phyloP scores from a whole-genome alignment of 1,139 yeast species.

The Diutina scorzettiae region DNA sequence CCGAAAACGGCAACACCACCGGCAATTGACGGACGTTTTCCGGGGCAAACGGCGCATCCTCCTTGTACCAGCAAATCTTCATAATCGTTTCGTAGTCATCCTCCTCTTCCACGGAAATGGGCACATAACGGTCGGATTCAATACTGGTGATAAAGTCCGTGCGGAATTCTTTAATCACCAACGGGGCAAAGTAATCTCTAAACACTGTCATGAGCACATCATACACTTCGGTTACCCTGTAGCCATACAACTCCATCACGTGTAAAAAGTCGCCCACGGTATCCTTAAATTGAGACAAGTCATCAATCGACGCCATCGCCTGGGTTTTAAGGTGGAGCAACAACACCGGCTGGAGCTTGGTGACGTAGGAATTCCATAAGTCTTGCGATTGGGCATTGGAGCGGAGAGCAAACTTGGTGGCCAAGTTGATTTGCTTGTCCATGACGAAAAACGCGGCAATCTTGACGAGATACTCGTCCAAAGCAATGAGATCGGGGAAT shows the following conservation, averaged over 20 bases:
- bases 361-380: conserved; percentile 62
- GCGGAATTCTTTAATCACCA: conserved; percentile 45
- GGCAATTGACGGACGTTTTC: conserved; percentile 36
- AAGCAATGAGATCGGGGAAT: conserved; percentile 17
- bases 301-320: conserved; percentile 14
- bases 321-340: conserved; percentile 16
- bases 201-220: conserved; percentile 50
- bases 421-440: conserved; percentile 53
- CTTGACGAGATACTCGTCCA: conserved; percentile 47
- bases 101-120: conserved; percentile 53
- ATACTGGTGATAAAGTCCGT: conserved; percentile 50
- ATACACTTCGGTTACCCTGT: conserved; percentile 49
- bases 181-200: conserved; percentile 44
- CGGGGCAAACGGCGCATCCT: conserved; percentile 35
- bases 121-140: conserved; percentile 81
- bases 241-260: conserved; percentile 62
- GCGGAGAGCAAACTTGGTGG: conserved; percentile 44
- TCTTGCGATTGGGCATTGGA: conserved; percentile 53
- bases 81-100: conserved; percentile 52
- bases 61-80: conserved; percentile 59
- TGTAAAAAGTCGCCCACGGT: conserved; percentile 64
- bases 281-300: conserved; percentile 31
- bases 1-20: conserved; percentile 76
- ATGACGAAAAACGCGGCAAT: conserved; percentile 68
- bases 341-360: conserved; percentile 46